A percentile compares a stretch with the other conserved stretches of the same genome.
Conservation (phyloP, 345 rosid genomes). For the Eucalyptus cloeziana region DNA sequence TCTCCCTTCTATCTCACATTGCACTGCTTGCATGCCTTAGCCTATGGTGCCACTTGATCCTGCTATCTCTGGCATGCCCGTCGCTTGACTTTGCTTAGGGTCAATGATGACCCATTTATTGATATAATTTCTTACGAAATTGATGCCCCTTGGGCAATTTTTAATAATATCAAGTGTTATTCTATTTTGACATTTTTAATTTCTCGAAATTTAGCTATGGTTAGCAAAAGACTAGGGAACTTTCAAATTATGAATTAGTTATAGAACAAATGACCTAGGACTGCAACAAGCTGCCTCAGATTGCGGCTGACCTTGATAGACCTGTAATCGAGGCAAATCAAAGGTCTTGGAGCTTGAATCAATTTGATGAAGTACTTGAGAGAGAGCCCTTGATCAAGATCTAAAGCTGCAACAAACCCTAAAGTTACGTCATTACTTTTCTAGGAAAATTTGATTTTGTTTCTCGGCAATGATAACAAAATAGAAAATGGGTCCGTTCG, state of each 20-base stretch:
- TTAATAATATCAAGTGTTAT: not conserved
- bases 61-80: not conserved
- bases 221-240: not conserved
- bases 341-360: not conserved
- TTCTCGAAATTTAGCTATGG: not conserved
- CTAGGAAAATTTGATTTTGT: not conserved
- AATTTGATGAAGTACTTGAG: not conserved
- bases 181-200: too few species aligned
- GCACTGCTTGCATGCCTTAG: not conserved
- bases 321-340: accelerated
- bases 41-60: not conserved
- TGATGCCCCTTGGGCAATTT: not conserved
- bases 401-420: not conserved
- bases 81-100: not conserved
- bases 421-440: not conserved
- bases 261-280: not conserved
- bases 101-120: not conserved
- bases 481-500: not conserved
- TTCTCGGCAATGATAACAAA: not conserved
- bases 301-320: not conserved
- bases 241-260: not conserved
- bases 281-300: not conserved
- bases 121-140: not conserved
- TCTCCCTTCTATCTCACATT: not conserved
- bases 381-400: not conserved